Base-by-base conservation (phyloP, 345 rosid genomes). In the Eucalyptus coolabah region DNA sequence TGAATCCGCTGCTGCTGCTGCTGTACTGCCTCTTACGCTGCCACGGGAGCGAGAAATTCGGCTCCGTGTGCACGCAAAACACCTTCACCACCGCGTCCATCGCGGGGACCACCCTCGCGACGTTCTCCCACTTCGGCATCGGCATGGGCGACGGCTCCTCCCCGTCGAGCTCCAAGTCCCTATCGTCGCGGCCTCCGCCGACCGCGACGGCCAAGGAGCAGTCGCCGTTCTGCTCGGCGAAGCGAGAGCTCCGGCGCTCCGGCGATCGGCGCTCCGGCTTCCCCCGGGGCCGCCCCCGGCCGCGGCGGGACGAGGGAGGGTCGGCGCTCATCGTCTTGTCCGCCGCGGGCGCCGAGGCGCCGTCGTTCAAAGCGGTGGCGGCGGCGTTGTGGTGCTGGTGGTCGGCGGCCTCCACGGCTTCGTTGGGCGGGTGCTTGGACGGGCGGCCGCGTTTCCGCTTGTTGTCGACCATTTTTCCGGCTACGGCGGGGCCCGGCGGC, bases 31-130 rank as follows among this genome's bases (percentile, higher is more conserved):
- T 89, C 90, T 97, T 96, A 91, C 98, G 92, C 90, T 97, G 99
- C 99, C 99, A 97, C 7, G 99, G 96, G 12, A 96, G 92, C 16
- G 99, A 97, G 92, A 95, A 97, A 91, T 97, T 97, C 6, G 99
- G 99, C 89, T 96, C 98, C 15, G 99, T 95, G 54, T 96, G 99
- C 49, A 96, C 99, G 44, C 99, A 97, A 67, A 97, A 96, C 53
- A 97, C 98, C 90, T 97, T 97, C 65, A 97, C 99, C 15, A 96
- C 99, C 44, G 99, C 95, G 63, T 97, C 98, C 99, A 97, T 97
- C 9, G 96, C 93, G 26, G 97, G 97, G 17, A 94, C 93, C 50
- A 93, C 99, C 90, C 95, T 96, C 86, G 91, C 95, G 14, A 94
- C 97, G 86, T 91, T 92, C 89, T 96, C 99, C 95, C 98, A 96